phyloP scores from a whole-genome alignment of 202 grass and related monocot genomes.

The Schoenoplectus tabernaemontani region DNA sequence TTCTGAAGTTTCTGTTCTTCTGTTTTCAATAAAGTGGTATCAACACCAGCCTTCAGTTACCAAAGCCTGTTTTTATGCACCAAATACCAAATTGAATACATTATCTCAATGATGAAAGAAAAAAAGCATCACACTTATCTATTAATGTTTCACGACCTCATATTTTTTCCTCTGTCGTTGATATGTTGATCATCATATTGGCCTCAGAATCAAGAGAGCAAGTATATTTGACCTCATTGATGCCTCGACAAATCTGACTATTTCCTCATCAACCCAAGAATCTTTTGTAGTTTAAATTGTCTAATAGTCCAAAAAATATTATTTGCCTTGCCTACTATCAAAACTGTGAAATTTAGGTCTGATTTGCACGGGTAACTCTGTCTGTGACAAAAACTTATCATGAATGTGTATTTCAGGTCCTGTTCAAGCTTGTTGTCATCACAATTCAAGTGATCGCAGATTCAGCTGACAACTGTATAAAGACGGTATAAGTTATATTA shows the following conservation, averaged over 20 bases:
- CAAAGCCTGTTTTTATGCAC: background rate
- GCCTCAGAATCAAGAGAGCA: background rate
- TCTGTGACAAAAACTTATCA: too few relatives aligned
- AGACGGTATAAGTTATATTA: slow-evolving; percentile 45
- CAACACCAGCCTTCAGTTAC: background rate
- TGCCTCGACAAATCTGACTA: too few relatives aligned
- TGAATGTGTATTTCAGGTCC: slow-evolving; percentile 50
- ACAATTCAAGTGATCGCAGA: slow-evolving; percentile 84
- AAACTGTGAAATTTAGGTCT: background rate
- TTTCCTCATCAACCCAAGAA: too few relatives aligned
- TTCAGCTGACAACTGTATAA: slow-evolving; percentile 83
- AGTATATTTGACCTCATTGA: too few relatives aligned
- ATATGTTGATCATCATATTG: background rate
- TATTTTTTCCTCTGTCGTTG: background rate
- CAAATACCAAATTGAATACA: background rate
- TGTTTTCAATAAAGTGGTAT: background rate
- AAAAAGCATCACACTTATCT: background rate
- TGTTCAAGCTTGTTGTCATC: slow-evolving; percentile 83
- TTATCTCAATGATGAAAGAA: background rate
- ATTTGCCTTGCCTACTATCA: background rate
- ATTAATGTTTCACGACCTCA: background rate
- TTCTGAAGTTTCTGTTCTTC: background rate
- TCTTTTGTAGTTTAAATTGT: background rate
- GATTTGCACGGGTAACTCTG: too few relatives aligned
- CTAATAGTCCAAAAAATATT: background rate